Evolutionary conservation across 106 monocot species (phyloP).

Genomic region (Dioscorea dumetorum): DNA sequence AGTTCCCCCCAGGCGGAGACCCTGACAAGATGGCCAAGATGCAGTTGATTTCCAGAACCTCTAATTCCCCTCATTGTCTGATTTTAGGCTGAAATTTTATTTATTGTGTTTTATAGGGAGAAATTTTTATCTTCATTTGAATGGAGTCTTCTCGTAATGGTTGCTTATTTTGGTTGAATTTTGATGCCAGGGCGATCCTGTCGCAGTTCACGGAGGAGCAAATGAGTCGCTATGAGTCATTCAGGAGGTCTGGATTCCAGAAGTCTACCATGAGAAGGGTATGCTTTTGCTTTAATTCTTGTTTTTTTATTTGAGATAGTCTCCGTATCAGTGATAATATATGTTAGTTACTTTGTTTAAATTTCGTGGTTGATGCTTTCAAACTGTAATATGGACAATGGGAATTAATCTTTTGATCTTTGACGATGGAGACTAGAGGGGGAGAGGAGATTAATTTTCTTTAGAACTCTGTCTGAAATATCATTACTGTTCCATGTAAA

Average conservation of each 20-base stretch:
- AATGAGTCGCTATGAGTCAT: slow-evolving; percentile 97
- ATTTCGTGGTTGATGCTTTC: no score
- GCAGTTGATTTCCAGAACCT: slow-evolving; percentile 44
- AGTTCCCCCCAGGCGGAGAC: slow-evolving; percentile 46
- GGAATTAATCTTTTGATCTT: no score
- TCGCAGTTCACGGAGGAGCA: slow-evolving; percentile 79
- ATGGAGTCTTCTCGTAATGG: background rate
- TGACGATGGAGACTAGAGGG: no score
- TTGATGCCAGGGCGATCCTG: slow-evolving; percentile 57
- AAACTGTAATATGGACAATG: no score
- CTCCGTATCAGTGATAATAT: no score
- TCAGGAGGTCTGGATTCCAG: slow-evolving; percentile 96
- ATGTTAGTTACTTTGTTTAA: no score
- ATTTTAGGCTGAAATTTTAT: background rate
- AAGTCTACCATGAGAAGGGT: slow-evolving; percentile 93
- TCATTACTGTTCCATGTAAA: no score
- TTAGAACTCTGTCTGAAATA: no score
- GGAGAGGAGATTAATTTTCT: no score
- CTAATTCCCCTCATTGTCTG: background rate
- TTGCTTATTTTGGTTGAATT: background rate
- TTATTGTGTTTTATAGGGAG: background rate
- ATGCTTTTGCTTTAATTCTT: slow-evolving; percentile 8
- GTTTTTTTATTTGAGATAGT: no score
- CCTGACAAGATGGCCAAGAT: slow-evolving; percentile 85
- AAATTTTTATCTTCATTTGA: background rate